Evolutionary conservation across 345 rosid species (phyloP), one percentile per base, ranked within the genome.

Genomic region (Arabidopsis suecica): DNA sequence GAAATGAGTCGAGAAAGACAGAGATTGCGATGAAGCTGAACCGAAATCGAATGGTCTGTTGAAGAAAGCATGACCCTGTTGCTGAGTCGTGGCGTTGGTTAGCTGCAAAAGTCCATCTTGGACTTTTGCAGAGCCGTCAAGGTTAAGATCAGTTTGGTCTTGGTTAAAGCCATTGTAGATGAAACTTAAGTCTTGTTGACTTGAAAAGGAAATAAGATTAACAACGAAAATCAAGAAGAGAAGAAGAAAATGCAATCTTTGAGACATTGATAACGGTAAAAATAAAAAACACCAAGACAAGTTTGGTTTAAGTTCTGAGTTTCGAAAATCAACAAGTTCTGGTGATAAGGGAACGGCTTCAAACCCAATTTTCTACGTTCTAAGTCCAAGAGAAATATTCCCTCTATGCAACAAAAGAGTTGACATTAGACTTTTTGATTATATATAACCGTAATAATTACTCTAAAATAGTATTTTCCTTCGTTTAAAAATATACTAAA

Each of bases 21-120:
- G 22, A 34, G 65, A 34, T 1, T 74, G 34, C 37, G 78, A 48
- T 38, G 78, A 47, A 37, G 48, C 22, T 42, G 83, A 82, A 85
- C 84, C 88, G 66, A 87, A 80, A 0, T 73, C 55, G 11, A 85
- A 66, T 3, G 86, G 86, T 6, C 40, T 56, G n/a, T 75, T 71
- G 58, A 23, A 79, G 79, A 85, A 85, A 56, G 86, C 88, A 56
- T 81, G 86, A 40, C 84, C 93, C 16, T 1, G 34, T 54, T 84
- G 42, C 0, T 44, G 63, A 13, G 75, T 1, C 3, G 85, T 70
- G 42, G 75, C 80, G 67, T 89, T 75, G 37, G 94, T 87, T 7
- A 89, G 83, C 80, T 87, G 80, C 72, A 86, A 71, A 1, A 86
- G 77, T 30, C 94, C 87, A 28, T 44, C 63, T 22, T 72, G 20